Percentiles rank a stretch among this genome's conserved stretches.
Evolutionary conservation across 768 basidiomycete genomes (phyloP).

Genomic region (Lactarius deliciosus): DNA sequence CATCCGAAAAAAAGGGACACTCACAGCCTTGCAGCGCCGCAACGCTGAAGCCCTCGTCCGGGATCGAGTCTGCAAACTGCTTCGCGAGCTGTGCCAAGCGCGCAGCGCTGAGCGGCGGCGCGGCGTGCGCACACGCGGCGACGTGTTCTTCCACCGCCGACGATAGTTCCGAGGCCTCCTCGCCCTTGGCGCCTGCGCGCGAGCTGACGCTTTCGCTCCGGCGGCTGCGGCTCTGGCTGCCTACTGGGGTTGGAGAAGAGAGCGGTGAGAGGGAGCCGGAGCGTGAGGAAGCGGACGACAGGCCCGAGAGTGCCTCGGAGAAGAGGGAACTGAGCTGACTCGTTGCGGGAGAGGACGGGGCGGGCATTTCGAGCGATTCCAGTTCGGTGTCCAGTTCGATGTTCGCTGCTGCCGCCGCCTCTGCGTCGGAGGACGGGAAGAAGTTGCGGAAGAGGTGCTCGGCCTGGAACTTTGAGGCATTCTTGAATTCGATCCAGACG

Average conservation of each 20-base stretch:
- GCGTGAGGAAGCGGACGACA: conserved; percentile 42
- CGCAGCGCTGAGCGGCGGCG: conserved; percentile 62
- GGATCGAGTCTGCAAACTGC: conserved; percentile 76
- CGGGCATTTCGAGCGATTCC: conserved; percentile 46
- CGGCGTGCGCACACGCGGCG: conserved; percentile 56
- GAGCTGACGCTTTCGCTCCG: conserved; percentile 26
- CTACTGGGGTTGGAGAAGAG: conserved; percentile 26
- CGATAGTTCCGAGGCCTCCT: conserved; percentile 57
- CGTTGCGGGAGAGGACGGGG: conserved; percentile 41
- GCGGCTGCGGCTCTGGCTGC: conserved; percentile 25
- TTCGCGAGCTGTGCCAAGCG: conserved; percentile 70
- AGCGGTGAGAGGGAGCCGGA: conserved; percentile 36
- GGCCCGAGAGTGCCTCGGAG: conserved; percentile 43
- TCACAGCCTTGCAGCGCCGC: conserved; percentile 89
- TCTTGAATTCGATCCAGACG: conserved; percentile 89
- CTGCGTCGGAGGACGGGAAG: conserved; percentile 72
- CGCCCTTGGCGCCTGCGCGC: conserved; percentile 33
- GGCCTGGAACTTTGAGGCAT: conserved; percentile 81
- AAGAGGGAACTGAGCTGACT: conserved; percentile 49
- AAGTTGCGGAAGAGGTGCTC: conserved; percentile 87
- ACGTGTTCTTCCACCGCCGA: conserved; percentile 65
- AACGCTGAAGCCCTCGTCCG: conserved; percentile 85
- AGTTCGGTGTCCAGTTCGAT: conserved; percentile 42
- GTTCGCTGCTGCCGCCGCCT: conserved; percentile 36
- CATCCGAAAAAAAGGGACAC: conserved; percentile 38